Conservation (phyloP, 2,329 filamentous ascomycete genomes). For the Monosporascus sp. region DNA sequence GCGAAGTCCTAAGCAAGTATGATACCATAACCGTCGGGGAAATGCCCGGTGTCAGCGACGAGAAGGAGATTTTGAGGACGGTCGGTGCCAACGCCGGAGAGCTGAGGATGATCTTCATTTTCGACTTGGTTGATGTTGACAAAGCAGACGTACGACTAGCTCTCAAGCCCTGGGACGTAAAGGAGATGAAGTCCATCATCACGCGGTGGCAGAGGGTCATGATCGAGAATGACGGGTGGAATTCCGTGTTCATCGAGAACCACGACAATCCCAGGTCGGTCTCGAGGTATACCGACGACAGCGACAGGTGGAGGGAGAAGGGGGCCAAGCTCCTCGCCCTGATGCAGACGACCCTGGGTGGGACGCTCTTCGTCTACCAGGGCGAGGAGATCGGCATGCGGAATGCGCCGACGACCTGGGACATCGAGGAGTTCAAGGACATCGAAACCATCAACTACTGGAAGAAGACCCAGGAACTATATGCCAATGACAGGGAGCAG, state of each 20-base stretch:
- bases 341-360: conserved; percentile 45
- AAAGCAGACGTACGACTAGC: conserved; percentile 39
- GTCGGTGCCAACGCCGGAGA: conserved; percentile 54
- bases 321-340: conserved; percentile 57
- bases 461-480: conserved; percentile 31
- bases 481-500: conserved; percentile 31
- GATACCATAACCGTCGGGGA: conserved; percentile 68
- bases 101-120: conserved; percentile 66
- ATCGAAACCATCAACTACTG: conserved; percentile 44
- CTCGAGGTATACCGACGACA: conserved; percentile 47
- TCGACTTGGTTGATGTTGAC: conserved; percentile 59
- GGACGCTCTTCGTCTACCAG: conserved; percentile 62
- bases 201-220: conserved; percentile 39
- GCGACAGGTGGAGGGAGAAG: conserved; percentile 39
- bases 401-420: conserved; percentile 53
- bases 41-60: conserved; percentile 57
- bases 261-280: conserved; percentile 59
- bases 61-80: conserved; percentile 52
- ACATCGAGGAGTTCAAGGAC: conserved; percentile 57
- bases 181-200: conserved; percentile 34
- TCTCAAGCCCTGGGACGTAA: conserved; percentile 41
- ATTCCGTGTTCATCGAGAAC: conserved; percentile 60
- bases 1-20: conserved; percentile 51
- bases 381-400: conserved; percentile 62
- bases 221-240: conserved; percentile 52